These are phyloP conservation scores for Trypanosoma mega DNA, from an alignment of 208 protist genomes.

Conservation along the genomic window DNA sequence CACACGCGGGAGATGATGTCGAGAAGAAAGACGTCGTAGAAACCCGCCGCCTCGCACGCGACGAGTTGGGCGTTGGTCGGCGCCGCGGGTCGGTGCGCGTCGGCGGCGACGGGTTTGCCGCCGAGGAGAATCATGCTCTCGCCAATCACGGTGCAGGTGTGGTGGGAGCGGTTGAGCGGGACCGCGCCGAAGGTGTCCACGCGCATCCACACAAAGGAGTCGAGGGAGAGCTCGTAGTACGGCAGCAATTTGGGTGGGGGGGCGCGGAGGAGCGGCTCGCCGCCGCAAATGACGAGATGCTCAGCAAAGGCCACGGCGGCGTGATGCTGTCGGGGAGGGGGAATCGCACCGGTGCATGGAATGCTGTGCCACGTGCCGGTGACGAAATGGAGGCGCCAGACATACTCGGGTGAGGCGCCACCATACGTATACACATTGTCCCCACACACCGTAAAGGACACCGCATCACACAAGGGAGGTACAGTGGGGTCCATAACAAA, in stretches of 20 bases:
- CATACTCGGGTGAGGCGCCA: slow-evolving; percentile 10
- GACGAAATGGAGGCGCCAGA: slow-evolving; percentile 20
- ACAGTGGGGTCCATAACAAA: slow-evolving; percentile 11
- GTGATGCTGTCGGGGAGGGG: slow-evolving; percentile 13
- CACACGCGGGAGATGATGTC: slow-evolving; percentile 28
- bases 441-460: slow-evolving; percentile 14
- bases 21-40: slow-evolving; percentile 32
- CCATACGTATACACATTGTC: slow-evolving; percentile 14
- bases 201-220: slow-evolving; percentile 24
- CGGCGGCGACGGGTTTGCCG: slow-evolving; percentile 17
- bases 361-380: slow-evolving; percentile 14
- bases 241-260: slow-evolving; percentile 2
- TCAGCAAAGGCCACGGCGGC: slow-evolving; percentile 7
- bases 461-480: slow-evolving; percentile 11
- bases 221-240: slow-evolving; percentile 34
- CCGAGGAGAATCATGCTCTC: slow-evolving; percentile 25
- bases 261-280: slow-evolving; percentile 10
- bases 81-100: background rate
- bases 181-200: slow-evolving; percentile 23
- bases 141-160: slow-evolving; percentile 20
- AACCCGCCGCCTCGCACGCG: slow-evolving; percentile 15
- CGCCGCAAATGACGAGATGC: slow-evolving; percentile 22
- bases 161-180: slow-evolving; percentile 30
- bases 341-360: slow-evolving; percentile 16
- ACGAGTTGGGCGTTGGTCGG: slow-evolving; percentile 15